Evolutionary conservation across 2,329 filamentous ascomycete species (phyloP).

Genomic region (Colletotrichum sp.): DNA sequence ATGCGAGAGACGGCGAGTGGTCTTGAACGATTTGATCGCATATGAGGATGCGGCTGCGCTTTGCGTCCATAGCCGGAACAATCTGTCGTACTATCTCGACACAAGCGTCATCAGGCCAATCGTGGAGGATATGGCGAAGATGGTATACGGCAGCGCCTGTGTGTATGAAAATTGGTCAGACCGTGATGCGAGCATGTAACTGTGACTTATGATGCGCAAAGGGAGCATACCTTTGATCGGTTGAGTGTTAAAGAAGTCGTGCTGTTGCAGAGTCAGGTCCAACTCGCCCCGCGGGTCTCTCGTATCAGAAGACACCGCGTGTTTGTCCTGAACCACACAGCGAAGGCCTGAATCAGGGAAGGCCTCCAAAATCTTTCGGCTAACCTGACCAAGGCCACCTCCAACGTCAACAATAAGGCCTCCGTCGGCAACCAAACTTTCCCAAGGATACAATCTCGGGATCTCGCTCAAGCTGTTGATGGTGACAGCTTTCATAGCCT

Average conservation of each 20-base stretch:
- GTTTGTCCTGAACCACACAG: not conserved
- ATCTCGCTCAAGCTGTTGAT: not conserved
- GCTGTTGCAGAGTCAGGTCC: not conserved
- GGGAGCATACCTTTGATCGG: not conserved
- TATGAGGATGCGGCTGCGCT: not conserved
- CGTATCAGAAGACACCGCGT: not conserved
- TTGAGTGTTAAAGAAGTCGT: not conserved
- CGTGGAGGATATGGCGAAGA: not conserved
- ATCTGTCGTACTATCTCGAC: not conserved
- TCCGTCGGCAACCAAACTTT: not conserved
- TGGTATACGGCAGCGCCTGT: not conserved
- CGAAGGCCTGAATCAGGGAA: not conserved
- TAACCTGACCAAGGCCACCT: not conserved
- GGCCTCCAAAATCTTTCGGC: not conserved
- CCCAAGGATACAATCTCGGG: not conserved
- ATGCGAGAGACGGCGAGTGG: not conserved
- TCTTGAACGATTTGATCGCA: not conserved
- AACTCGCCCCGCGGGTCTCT: accelerated
- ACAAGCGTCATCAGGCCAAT: not conserved
- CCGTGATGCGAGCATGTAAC: accelerated
- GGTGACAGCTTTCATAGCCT: not conserved
- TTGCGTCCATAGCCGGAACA: not conserved
- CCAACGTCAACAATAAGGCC: not conserved
- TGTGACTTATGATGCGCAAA: not conserved
- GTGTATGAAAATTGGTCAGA: not conserved